These are phyloP conservation scores for Rhizopogon vulgaris DNA, from an alignment of 768 basidiomycete genomes.

Conservation along the genomic window DNA sequence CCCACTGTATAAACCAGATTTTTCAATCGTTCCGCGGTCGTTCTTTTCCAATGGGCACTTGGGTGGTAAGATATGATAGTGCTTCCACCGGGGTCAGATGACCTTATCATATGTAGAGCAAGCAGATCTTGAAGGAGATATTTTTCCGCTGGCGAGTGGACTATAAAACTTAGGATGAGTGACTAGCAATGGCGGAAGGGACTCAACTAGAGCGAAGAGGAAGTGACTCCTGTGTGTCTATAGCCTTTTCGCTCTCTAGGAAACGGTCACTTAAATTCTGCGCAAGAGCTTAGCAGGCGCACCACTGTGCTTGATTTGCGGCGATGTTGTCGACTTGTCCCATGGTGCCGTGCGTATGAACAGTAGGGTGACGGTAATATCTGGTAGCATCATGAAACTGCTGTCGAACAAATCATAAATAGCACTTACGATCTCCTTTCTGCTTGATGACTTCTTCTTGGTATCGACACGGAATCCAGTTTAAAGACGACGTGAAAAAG, in stretches of 20 bases:
- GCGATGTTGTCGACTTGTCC: slow-evolving; percentile 14
- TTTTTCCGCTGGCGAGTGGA: slow-evolving; percentile 8
- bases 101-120: slow-evolving; percentile 34
- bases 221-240: slow-evolving; percentile 14
- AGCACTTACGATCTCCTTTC: slow-evolving; percentile 41
- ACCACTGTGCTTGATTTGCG: slow-evolving; percentile 10
- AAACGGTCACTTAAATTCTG: not conserved
- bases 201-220: slow-evolving; percentile 4
- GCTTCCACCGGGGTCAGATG: slow-evolving; percentile 10
- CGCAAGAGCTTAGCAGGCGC: not conserved
- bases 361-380: slow-evolving; percentile 43
- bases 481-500: slow-evolving; percentile 48
- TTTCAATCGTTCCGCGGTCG: slow-evolving; percentile 20
- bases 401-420: not conserved
- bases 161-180: not conserved
- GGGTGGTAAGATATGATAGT: slow-evolving; percentile 33
- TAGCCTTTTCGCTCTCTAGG: slow-evolving; percentile 8
- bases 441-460: slow-evolving; percentile 36
- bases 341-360: slow-evolving; percentile 36
- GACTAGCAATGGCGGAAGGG: not conserved
- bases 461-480: slow-evolving; percentile 54
- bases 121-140: slow-evolving; percentile 31
- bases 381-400: slow-evolving; percentile 16
- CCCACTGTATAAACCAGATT: slow-evolving; percentile 26
- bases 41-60: slow-evolving; percentile 17